Conservation (phyloP, 441 rosid genomes). For the Arabidopsis hybrid region DNA sequence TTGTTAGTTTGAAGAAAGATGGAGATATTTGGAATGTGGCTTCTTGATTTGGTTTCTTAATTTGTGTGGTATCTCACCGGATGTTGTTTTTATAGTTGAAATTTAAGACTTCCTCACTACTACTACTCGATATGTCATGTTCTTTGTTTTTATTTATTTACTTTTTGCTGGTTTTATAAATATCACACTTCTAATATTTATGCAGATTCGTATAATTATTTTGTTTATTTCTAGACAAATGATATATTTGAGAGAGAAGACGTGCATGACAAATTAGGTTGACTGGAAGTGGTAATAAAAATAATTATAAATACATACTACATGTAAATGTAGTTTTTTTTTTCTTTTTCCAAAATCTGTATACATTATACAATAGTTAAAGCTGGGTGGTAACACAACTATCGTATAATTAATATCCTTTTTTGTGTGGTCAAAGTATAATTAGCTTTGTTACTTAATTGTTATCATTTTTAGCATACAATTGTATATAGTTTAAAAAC, state of each 20-base stretch:
- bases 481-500: not conserved
- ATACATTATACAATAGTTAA: not conserved
- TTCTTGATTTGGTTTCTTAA: conserved; percentile 12
- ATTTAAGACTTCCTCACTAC: conserved; percentile 41
- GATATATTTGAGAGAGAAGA: not conserved
- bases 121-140: conserved; percentile 43
- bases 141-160: not conserved
- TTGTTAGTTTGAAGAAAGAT: conserved; percentile 23
- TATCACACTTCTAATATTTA: not conserved
- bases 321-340: not conserved
- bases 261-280: conserved; percentile 22
- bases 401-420: not conserved
- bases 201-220: not conserved
- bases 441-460: too few relatives aligned
- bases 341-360: not conserved
- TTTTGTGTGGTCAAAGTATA: too few relatives aligned
- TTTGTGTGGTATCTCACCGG: not conserved
- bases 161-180: not conserved
- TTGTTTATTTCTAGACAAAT: not conserved
- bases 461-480: too few relatives aligned
- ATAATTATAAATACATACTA: not conserved
- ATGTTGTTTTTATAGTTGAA: conserved; percentile 37
- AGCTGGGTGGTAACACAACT: not conserved
- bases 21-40: conserved; percentile 11
- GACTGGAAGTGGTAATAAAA: not conserved